Evolutionary conservation across 1,284 basidiomycete species (phyloP).

Genomic region (Cutaneotrichosporon sp.): DNA sequence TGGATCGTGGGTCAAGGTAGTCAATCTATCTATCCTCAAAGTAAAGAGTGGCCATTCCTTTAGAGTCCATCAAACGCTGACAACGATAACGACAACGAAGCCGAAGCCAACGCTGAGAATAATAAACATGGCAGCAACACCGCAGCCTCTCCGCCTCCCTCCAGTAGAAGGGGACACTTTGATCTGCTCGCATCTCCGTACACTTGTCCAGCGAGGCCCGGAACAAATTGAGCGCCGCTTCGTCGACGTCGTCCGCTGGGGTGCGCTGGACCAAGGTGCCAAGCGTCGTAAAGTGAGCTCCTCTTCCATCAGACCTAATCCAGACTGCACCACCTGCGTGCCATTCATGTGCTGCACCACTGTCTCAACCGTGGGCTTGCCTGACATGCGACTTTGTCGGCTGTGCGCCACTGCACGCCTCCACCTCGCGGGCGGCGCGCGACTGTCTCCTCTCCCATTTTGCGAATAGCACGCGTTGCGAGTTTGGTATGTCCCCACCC

Average conservation of each 20-base stretch:
- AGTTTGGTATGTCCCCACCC: slow-evolving; percentile 63
- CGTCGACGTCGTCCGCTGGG: slow-evolving; percentile 39
- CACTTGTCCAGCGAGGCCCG: slow-evolving; percentile 25
- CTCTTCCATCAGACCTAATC: background rate
- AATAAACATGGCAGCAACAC: background rate
- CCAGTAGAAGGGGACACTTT: slow-evolving; percentile 35
- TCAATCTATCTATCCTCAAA: background rate
- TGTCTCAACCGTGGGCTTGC: slow-evolving; percentile 74
- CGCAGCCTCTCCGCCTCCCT: slow-evolving; percentile 2
- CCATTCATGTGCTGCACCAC: slow-evolving; percentile 60
- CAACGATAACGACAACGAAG: background rate
- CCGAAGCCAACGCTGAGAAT: background rate
- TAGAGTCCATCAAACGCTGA: background rate
- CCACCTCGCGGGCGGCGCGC: slow-evolving; percentile 57
- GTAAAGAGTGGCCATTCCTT: background rate
- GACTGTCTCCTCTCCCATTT: slow-evolving; percentile 39
- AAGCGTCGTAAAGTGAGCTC: slow-evolving; percentile 43
- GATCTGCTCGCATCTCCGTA: slow-evolving; percentile 37
- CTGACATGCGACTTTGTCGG: slow-evolving; percentile 72
- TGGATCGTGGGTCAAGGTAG: background rate
- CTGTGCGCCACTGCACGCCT: slow-evolving; percentile 60
- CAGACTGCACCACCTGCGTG: slow-evolving; percentile 61
- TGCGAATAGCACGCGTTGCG: slow-evolving; percentile 50
- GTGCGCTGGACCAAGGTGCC: slow-evolving; percentile 35
- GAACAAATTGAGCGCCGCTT: slow-evolving; percentile 30